A percentile compares a stretch with the other conserved stretches of the same genome.
Conservation (phyloP, 805 yeast species). For the Priceomyces haplophilus region DNA sequence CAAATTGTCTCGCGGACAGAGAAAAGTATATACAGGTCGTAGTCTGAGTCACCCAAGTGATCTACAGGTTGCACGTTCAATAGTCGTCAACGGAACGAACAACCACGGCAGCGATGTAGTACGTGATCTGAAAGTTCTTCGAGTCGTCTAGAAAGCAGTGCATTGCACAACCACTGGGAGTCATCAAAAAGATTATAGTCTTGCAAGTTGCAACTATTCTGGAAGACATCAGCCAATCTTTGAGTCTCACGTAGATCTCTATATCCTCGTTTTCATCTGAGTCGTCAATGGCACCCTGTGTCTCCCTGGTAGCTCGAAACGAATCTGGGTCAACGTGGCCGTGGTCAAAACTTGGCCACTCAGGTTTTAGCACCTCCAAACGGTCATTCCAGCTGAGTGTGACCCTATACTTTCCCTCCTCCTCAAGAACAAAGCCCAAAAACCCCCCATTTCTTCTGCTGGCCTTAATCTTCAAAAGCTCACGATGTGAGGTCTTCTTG, state of each 20-base stretch:
- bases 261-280: slow-evolving; percentile 26
- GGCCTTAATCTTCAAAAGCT: slow-evolving; percentile 48
- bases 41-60: not conserved
- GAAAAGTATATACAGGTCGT: slow-evolving; percentile 1
- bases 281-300: slow-evolving; percentile 10
- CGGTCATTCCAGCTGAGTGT: slow-evolving; percentile 58
- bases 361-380: slow-evolving; percentile 43
- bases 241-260: slow-evolving; percentile 51
- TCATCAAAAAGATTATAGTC: slow-evolving; percentile 56
- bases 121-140: slow-evolving; percentile 62
- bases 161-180: slow-evolving; percentile 56
- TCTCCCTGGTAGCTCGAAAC: slow-evolving; percentile 3
- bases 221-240: slow-evolving; percentile 68
- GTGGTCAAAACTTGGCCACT: slow-evolving; percentile 14
- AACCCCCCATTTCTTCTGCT: slow-evolving; percentile 45
- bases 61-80: no score
- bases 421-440: slow-evolving; percentile 50
- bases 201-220: slow-evolving; percentile 60
- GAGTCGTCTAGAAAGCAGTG: slow-evolving; percentile 66
- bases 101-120: slow-evolving; percentile 48
- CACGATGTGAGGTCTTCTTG: slow-evolving; percentile 39
- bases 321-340: slow-evolving; percentile 21
- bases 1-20: not conserved
- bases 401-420: slow-evolving; percentile 51
- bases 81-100: not conserved